These are phyloP conservation scores for Saturnispora dispora DNA, from an alignment of 805 yeast genomes.

Conservation along the genomic window DNA sequence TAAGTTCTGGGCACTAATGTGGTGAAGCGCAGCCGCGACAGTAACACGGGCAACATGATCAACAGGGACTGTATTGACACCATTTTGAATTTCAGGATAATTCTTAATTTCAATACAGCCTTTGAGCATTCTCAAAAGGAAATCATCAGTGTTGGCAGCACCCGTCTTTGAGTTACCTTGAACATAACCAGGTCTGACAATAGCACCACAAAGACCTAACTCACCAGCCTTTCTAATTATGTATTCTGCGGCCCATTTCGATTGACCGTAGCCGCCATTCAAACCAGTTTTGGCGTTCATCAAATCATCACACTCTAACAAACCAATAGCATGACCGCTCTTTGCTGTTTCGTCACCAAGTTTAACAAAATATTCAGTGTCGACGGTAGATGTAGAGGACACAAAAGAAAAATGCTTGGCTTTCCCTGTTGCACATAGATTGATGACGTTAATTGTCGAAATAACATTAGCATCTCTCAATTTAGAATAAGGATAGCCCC, in stretches of 20 bases:
- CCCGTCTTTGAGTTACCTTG: constrained; percentile 82
- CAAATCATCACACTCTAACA: constrained; percentile 76
- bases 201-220: constrained; percentile 78
- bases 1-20: constrained; percentile 33
- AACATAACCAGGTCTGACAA: constrained; percentile 93
- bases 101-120: constrained; percentile 85
- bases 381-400: constrained; percentile 90
- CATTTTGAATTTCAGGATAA: constrained; percentile 78
- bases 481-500: constrained; percentile 93
- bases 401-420: constrained; percentile 85
- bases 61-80: constrained; percentile 94
- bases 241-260: constrained; percentile 96
- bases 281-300: constrained; percentile 75
- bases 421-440: constrained; percentile 67
- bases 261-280: constrained; percentile 92
- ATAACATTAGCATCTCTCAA: constrained; percentile 90
- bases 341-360: constrained; percentile 66
- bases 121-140: constrained; percentile 86
- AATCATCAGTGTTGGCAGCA: constrained; percentile 92
- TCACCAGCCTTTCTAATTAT: constrained; percentile 81
- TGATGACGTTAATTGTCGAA: constrained; percentile 76
- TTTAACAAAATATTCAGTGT: constrained; percentile 69
- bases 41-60: constrained; percentile 94
- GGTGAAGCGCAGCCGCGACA: constrained; percentile 67
- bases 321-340: constrained; percentile 33